phyloP scores from a whole-genome alignment of 169 alveolate genomes.

The Ichthyophthirius multifiliis region DNA sequence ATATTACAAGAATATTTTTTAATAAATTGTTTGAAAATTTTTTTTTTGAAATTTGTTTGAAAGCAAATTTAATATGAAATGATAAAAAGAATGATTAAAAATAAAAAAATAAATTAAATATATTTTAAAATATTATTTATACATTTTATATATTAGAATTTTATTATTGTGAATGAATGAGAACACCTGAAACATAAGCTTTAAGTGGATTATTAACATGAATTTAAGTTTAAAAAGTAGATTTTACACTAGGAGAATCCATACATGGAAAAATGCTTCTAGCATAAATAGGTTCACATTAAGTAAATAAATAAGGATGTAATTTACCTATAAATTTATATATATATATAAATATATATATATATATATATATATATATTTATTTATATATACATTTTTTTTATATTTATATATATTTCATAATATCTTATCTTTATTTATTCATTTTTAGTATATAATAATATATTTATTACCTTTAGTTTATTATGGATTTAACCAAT shows the following conservation, averaged over 20 bases:
- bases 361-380: no score
- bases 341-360: no score
- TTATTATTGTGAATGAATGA: not conserved
- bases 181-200: conserved; percentile 57
- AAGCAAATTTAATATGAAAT: no score
- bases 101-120: no score
- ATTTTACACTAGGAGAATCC: conserved; percentile 79
- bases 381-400: not conserved
- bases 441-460: not conserved
- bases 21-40: no score
- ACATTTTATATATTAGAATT: not conserved
- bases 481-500: conserved; percentile 31
- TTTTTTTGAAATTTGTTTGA: not conserved
- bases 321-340: conserved; percentile 7
- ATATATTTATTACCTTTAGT: conserved; percentile 15
- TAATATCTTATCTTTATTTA: not conserved
- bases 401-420: not conserved
- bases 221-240: conserved; percentile 56
- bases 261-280: conserved; percentile 80
- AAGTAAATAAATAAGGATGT: conserved; percentile 76
- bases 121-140: not conserved
- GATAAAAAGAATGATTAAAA: no score
- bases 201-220: conserved; percentile 45
- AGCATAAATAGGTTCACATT: conserved; percentile 75
- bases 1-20: no score